Evolutionary conservation across 192 early-diverging fungal genomes (phyloP).

Genomic region (Backusella australiensis): DNA sequence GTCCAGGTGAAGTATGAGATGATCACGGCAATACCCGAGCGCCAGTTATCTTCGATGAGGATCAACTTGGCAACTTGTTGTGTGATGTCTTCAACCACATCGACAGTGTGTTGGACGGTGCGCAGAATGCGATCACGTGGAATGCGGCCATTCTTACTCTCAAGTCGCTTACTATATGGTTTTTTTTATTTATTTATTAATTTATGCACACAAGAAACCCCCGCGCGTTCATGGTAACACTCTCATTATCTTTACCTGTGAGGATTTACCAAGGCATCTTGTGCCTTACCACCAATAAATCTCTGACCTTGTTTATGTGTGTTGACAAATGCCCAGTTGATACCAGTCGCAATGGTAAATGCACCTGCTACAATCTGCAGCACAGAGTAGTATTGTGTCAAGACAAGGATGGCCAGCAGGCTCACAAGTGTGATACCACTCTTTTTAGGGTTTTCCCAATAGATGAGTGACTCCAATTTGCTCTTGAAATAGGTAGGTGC

Average conservation of each 20-base stretch:
- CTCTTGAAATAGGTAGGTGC: constrained; percentile 24
- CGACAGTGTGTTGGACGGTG: constrained; percentile 20
- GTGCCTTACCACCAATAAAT: constrained; percentile 14
- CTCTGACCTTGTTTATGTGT: constrained; percentile 20
- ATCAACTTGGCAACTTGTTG: constrained; percentile 23
- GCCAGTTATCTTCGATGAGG: constrained; percentile 29
- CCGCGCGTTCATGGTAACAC: neutral
- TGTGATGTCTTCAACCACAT: constrained; percentile 24
- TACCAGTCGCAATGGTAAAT: constrained; percentile 30
- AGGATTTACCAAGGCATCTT: constrained; percentile 18
- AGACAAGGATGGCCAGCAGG: constrained; percentile 14
- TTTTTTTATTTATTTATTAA: neutral
- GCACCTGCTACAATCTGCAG: constrained; percentile 24
- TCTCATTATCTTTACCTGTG: constrained; percentile 22
- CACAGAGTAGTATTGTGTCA: constrained; percentile 34
- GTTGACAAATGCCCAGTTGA: constrained; percentile 37
- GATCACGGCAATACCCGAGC: neutral
- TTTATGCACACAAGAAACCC: neutral
- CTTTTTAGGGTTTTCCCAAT: constrained; percentile 30
- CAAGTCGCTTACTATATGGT: constrained; percentile 7
- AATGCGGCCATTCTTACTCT: constrained; percentile 7
- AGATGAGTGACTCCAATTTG: constrained; percentile 18
- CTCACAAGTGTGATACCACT: constrained; percentile 10
- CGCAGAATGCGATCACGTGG: constrained; percentile 26
- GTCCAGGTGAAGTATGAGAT: constrained; percentile 26